Evolutionary conservation across 768 basidiomycete genomes (phyloP).

Genomic region (Ramaria rubella): DNA sequence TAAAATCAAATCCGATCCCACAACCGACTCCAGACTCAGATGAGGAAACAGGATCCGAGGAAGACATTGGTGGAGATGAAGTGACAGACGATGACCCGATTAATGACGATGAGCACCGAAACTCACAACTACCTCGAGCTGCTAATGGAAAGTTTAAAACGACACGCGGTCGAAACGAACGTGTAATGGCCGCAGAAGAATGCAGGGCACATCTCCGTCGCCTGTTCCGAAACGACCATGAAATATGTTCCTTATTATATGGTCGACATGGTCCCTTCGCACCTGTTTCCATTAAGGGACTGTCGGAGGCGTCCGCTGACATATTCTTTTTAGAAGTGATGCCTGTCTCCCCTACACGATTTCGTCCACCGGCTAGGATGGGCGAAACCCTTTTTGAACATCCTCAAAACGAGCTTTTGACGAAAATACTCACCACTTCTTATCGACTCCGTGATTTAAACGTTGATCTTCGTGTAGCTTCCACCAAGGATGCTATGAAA

Average conservation of each 20-base stretch:
- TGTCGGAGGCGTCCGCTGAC: conserved; percentile 75
- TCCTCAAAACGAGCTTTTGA: conserved; percentile 86
- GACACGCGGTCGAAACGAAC: conserved; percentile 76
- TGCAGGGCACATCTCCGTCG: conserved; percentile 89
- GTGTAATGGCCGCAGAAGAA: conserved; percentile 86
- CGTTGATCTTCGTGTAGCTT: conserved; percentile 51
- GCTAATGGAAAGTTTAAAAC: conserved; percentile 76
- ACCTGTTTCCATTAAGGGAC: conserved; percentile 47
- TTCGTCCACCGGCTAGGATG: conserved; percentile 89
- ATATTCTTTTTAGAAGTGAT: conserved; percentile 97
- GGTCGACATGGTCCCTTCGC: conserved; percentile 88
- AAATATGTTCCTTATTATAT: conserved; percentile 83
- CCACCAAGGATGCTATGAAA: conserved; percentile 41
- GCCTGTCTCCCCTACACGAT: conserved; percentile 89
- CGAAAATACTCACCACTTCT: conserved; percentile 72
- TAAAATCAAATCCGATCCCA: neutral
- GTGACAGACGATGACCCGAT: conserved; percentile 47
- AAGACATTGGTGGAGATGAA: conserved; percentile 36
- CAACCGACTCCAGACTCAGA: conserved; percentile 26
- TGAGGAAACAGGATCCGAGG: conserved; percentile 27
- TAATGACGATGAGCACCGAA: conserved; percentile 27
- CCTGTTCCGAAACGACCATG: conserved; percentile 75
- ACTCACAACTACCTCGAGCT: conserved; percentile 48
- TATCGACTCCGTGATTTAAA: conserved; percentile 77
- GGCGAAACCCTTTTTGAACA: conserved; percentile 93